Percentiles rank a stretch among this genome's conserved stretches.
phyloP scores from a whole-genome alignment of 1,284 basidiomycete species.

The Takashimella koratensis region DNA sequence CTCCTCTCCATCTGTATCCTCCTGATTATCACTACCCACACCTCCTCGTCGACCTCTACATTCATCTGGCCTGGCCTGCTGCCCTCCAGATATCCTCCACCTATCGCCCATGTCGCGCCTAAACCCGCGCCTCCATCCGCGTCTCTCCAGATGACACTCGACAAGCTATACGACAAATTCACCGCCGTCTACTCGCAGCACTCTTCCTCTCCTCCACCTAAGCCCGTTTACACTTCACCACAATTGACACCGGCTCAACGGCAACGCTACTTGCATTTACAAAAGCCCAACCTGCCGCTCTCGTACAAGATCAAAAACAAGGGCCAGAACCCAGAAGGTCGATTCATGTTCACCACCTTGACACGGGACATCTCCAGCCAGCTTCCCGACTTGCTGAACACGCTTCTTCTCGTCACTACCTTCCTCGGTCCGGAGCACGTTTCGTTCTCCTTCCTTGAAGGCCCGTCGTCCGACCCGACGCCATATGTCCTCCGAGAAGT shows the following conservation, averaged over 20 bases:
- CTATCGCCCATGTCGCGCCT: neutral
- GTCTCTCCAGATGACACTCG: constrained; percentile 3
- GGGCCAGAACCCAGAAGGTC: constrained; percentile 1
- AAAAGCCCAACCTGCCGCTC: constrained; percentile 5
- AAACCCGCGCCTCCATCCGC: neutral
- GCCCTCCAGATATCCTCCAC: neutral
- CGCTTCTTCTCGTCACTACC: constrained; percentile 35
- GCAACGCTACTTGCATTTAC: constrained; percentile 34
- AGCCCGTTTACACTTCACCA: constrained; percentile 30
- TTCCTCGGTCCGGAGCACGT: constrained; percentile 39
- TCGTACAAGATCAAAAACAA: neutral
- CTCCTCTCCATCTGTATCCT: neutral
- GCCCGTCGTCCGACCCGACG: constrained; percentile 46
- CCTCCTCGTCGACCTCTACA: neutral
- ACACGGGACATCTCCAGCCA: constrained; percentile 42
- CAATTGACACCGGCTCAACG: constrained; percentile 32
- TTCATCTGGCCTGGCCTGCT: constrained; percentile 1
- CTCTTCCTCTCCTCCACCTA: constrained; percentile 2
- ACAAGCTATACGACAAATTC: constrained; percentile 13
- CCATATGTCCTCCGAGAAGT: constrained; percentile 33
- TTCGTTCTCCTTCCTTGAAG: constrained; percentile 46
- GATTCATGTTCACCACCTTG: constrained; percentile 40
- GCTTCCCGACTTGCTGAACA: constrained; percentile 45
- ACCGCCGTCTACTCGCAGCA: constrained; percentile 9
- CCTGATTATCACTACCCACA: neutral